These are phyloP conservation scores for Inonotus hispidus DNA, from an alignment of 1,284 basidiomycete species.

Conservation along the genomic window DNA sequence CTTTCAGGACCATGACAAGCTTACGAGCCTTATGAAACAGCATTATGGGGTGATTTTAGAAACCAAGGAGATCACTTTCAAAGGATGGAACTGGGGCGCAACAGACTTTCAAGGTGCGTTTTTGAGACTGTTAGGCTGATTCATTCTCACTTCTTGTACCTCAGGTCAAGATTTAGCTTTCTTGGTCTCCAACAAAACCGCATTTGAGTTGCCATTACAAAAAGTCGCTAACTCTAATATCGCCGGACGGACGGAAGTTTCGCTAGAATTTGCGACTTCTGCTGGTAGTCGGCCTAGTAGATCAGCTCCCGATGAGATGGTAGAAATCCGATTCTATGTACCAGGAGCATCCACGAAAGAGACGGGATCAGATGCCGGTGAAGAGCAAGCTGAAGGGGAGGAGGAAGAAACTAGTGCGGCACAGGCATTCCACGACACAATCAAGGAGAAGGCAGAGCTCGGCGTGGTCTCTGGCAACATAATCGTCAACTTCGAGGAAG, in stretches of 20 bases:
- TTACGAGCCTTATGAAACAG: slow-evolving; percentile 73
- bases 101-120: slow-evolving; percentile 85
- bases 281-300: slow-evolving; percentile 45
- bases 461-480: slow-evolving; percentile 90
- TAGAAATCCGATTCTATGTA: slow-evolving; percentile 95
- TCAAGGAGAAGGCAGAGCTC: slow-evolving; percentile 97
- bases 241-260: slow-evolving; percentile 94
- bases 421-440: slow-evolving; percentile 92
- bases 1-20: slow-evolving; percentile 74
- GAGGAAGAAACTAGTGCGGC: slow-evolving; percentile 83
- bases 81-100: slow-evolving; percentile 99
- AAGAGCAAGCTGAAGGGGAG: slow-evolving; percentile 54
- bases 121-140: neutral
- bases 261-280: slow-evolving; percentile 82
- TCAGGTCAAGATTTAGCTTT: slow-evolving; percentile 88
- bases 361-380: slow-evolving; percentile 64
- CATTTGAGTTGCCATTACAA: slow-evolving; percentile 88
- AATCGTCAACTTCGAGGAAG: slow-evolving; percentile 94
- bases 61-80: slow-evolving; percentile 80
- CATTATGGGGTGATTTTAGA: slow-evolving; percentile 86
- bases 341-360: slow-evolving; percentile 75
- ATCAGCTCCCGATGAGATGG: slow-evolving; percentile 76
- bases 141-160: slow-evolving; percentile 7
- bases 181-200: slow-evolving; percentile 82
- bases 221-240: slow-evolving; percentile 97